phyloP scores from a whole-genome alignment of 495 filamentous ascomycete species.

The Hypoxylon lienhwacheense region DNA sequence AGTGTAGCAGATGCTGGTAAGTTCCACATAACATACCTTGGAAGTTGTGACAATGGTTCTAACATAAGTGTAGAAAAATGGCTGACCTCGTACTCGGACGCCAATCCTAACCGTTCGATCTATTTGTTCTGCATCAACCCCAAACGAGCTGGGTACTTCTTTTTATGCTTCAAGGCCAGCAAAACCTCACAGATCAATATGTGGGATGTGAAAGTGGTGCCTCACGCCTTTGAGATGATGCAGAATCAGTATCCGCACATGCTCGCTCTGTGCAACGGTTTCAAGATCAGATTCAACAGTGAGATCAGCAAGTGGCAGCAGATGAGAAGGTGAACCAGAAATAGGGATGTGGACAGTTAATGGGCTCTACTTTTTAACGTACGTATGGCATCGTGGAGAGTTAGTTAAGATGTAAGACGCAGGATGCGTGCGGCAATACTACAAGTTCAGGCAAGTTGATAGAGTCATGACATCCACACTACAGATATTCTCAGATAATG shows the following conservation, averaged over 20 bases:
- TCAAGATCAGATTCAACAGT: conserved; percentile 58
- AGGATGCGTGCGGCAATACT: conserved; percentile 3
- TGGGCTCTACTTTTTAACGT: background rate
- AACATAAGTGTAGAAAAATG: conserved; percentile 72
- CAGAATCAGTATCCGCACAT: conserved; percentile 89
- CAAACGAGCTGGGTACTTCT: conserved; percentile 92
- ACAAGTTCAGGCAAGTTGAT: background rate
- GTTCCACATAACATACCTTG: conserved; percentile 34
- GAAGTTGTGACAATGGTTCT: conserved; percentile 23
- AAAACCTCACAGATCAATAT: conserved; percentile 66
- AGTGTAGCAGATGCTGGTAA: conserved; percentile 83
- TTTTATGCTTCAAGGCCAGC: conserved; percentile 91
- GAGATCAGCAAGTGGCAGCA: conserved; percentile 51
- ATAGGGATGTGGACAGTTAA: background rate
- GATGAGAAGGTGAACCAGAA: conserved; percentile 35
- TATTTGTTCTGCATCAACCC: conserved; percentile 94
- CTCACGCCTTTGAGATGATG: conserved; percentile 81
- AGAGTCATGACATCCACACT: background rate
- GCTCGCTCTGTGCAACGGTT: conserved; percentile 86
- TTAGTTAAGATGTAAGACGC: conserved; percentile 4
- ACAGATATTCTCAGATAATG: background rate
- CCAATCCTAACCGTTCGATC: conserved; percentile 89
- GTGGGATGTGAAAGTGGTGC: conserved; percentile 90
- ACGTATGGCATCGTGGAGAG: conserved; percentile 11
- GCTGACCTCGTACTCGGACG: conserved; percentile 91